Evolutionary conservation across 192 early-diverging fungal genomes (phyloP), one percentile per base, ranked within the genome.

Genomic region (Chytriomyces sp.): DNA sequence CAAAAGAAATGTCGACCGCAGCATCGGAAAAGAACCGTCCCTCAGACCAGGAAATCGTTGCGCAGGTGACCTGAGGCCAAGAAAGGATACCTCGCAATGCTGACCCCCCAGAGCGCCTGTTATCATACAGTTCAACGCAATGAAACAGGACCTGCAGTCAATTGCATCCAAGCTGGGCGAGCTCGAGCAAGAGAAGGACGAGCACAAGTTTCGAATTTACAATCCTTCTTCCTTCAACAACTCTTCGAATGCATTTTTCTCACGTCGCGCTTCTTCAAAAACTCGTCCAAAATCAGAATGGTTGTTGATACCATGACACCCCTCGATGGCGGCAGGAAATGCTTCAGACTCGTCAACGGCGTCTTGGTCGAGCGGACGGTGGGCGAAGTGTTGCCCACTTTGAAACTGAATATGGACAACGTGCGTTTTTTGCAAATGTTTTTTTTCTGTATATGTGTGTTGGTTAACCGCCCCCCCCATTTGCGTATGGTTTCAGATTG

Each of bases 251-350:
- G 67, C 66, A 20, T n/a, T 7, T 18, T n/a, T 53, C 26, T 10
- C 20, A 18, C 4, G n/a, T 10, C 50, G 4, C 45, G 46, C n/a
- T 5, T 20, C 28, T 69, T 46, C 64, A 35, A 35, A 35, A 35
- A 5, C 24, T 67, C 62, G 11, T 47, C 63, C 11, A 24, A 24
- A 5, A 18, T 6, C 81, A 93, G 91, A 61, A 87, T 93, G 49
- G 94, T 98, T n/a, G 91, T 98, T 72, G 95, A 98, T 59, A 96
- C 95, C n/a, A 91, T 98, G 69, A 79, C 85, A 18, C 92, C 94
- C 45, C 86, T 97, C 80, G 86, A 92, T 35, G 85, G 76, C 61
- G 91, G 91, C 64, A 92, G 97, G 67, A 96, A 95, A 83, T 97
- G 95, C 80, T 97, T 94, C 83, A 91, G 96, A 48, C 83, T 99